Percentiles rank a stretch among this genome's conserved stretches.
phyloP scores from a whole-genome alignment of 228 moss, liverwort and hornwort genomes.

The Sphagnum magellanicum region DNA sequence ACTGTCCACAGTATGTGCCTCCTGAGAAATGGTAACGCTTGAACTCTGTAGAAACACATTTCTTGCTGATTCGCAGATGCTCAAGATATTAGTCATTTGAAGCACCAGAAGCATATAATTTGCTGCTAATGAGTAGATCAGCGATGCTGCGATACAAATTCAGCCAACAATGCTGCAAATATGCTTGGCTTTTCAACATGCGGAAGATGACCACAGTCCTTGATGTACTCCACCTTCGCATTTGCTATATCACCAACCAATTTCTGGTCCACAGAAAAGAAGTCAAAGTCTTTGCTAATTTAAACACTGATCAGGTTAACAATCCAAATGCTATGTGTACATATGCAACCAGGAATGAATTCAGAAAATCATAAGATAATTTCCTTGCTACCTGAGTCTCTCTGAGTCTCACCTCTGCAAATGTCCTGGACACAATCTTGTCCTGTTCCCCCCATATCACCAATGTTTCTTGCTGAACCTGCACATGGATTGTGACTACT shows the following conservation, averaged over 20 bases:
- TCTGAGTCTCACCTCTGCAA: constrained; percentile 53
- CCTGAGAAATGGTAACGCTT: too few species aligned
- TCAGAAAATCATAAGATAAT: neutral
- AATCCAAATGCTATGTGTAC: too few species aligned
- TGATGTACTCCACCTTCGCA: constrained; percentile 53
- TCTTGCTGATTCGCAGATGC: too few species aligned
- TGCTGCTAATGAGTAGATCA: neutral
- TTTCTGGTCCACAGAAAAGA: constrained; percentile 43
- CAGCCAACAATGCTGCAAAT: constrained; percentile 44
- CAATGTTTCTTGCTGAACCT: constrained; percentile 88
- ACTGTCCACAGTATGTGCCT: too few species aligned
- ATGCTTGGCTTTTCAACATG: constrained; percentile 66
- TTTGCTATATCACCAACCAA: constrained; percentile 64
- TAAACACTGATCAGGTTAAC: too few species aligned
- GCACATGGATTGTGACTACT: constrained; percentile 1
- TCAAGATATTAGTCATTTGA: too few species aligned
- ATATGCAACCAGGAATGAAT: neutral
- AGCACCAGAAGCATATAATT: too few species aligned
- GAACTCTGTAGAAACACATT: too few species aligned
- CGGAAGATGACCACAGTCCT: constrained; percentile 74
- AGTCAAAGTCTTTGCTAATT: neutral
- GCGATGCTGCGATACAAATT: constrained; percentile 10
- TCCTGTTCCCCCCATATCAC: constrained; percentile 89
- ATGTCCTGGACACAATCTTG: constrained; percentile 65
- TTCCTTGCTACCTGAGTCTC: neutral